Percentiles rank a stretch among this genome's conserved stretches.
phyloP scores from a whole-genome alignment of 495 filamentous ascomycete species.

The Xylona heveae region DNA sequence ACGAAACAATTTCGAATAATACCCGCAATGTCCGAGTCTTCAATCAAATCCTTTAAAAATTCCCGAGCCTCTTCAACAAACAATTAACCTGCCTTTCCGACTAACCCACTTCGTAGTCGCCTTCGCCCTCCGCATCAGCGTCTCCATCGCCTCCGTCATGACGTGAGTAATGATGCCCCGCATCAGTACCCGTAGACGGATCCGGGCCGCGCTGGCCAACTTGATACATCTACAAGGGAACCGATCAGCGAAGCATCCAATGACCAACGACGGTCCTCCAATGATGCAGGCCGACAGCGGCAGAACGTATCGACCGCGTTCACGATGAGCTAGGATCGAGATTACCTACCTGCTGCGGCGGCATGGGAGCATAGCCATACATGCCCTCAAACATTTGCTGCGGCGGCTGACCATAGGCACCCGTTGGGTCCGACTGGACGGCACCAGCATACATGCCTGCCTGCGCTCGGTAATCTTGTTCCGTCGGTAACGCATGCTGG shows the following conservation, averaged over 20 bases:
- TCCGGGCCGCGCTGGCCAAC: conserved; percentile 25
- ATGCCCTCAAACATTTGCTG: conserved; percentile 73
- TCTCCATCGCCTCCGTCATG: conserved; percentile 29
- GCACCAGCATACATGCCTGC: conserved; percentile 59
- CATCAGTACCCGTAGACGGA: conserved; percentile 18
- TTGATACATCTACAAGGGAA: conserved; percentile 30
- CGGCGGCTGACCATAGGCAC: conserved; percentile 48
- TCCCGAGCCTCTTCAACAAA: too few relatives aligned
- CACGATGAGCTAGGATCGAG: too few relatives aligned
- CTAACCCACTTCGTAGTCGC: conserved; percentile 31
- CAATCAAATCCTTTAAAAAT: too few relatives aligned
- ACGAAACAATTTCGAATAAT: too few relatives aligned
- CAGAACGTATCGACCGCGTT: too few relatives aligned
- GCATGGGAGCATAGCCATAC: conserved; percentile 66
- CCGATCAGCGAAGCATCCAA: conserved; percentile 7
- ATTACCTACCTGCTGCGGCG: conserved; percentile 56
- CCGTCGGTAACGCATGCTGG: conserved; percentile 39
- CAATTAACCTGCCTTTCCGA: too few relatives aligned
- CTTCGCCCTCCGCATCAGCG: conserved; percentile 35
- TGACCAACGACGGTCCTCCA: too few relatives aligned
- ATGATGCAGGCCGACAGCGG: too few relatives aligned
- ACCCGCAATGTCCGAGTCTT: too few relatives aligned
- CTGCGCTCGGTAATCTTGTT: conserved; percentile 61
- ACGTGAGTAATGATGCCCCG: conserved; percentile 19
- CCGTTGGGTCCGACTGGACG: conserved; percentile 46